A percentile compares a stretch with the other conserved stretches of the same genome.
These are phyloP conservation scores for Beauveria australis DNA, from an alignment of 2,329 filamentous ascomycete species.

Conservation along the genomic window DNA sequence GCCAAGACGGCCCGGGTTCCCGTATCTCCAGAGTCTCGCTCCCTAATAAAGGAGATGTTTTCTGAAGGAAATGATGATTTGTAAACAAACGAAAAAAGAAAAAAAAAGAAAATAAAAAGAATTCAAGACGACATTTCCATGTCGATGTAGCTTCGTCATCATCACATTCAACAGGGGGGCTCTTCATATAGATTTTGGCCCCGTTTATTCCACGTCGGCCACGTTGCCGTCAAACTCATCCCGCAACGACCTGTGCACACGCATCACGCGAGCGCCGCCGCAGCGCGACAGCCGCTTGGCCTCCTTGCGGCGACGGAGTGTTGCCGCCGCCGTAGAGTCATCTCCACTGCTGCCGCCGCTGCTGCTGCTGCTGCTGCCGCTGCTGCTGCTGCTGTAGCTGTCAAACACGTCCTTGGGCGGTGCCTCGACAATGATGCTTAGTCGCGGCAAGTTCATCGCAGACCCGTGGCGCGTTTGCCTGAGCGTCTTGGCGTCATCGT, in stretches of 20 bases:
- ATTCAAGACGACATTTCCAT: neutral
- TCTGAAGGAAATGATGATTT: too few relatives aligned
- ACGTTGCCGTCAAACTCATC: constrained; percentile 8
- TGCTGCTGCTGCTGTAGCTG: too few relatives aligned
- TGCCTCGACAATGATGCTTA: constrained; percentile 1
- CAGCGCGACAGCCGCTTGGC: constrained; percentile 13
- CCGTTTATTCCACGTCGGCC: constrained; percentile 5
- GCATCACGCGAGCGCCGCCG: neutral
- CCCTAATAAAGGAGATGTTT: too few relatives aligned
- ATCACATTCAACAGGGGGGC: neutral
- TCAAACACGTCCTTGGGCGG: neutral
- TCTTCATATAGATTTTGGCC: neutral
- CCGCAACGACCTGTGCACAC: neutral
- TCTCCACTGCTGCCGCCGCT: too few relatives aligned
- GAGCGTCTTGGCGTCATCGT: neutral
- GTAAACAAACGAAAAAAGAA: neutral
- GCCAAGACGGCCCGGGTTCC: neutral
- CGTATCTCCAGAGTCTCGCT: too few relatives aligned
- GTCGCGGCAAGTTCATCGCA: neutral
- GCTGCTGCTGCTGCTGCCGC: too few relatives aligned
- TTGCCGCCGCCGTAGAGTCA: neutral
- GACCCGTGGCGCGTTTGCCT: neutral
- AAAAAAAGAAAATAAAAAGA: neutral
- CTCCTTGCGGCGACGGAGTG: constrained; percentile 12
- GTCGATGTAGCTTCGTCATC: neutral